A percentile compares a stretch with the other conserved stretches of the same genome.
phyloP scores from a whole-genome alignment of 2,329 filamentous ascomycete species.

The Fusarium secorum region DNA sequence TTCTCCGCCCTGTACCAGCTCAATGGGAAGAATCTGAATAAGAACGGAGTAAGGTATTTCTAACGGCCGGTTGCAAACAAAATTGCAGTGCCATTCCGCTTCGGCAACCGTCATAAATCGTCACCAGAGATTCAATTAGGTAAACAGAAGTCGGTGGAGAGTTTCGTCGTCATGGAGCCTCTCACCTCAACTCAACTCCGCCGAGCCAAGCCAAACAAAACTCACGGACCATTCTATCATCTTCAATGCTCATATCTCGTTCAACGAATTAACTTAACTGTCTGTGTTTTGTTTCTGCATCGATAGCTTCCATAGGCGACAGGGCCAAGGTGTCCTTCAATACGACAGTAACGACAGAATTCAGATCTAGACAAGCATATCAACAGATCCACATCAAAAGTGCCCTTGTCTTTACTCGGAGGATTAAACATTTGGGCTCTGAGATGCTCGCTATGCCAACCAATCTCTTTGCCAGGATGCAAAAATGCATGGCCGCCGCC shows the following conservation, averaged over 20 bases:
- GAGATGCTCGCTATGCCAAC: conserved; percentile 1
- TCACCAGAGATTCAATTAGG: conserved; percentile 10
- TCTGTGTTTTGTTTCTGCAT: conserved; percentile 17
- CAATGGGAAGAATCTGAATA: conserved; percentile 18
- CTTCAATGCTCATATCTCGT: neutral
- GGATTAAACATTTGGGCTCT: conserved; percentile 4
- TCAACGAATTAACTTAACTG: conserved; percentile 13
- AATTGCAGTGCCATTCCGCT: conserved; percentile 16
- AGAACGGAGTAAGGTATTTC: too few species aligned
- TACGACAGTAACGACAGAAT: conserved; percentile 13
- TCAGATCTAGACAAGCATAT: conserved; percentile 23
- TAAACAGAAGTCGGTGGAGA: neutral
- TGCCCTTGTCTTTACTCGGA: conserved; percentile 19
- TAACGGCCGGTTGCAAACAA: neutral
- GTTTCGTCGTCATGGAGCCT: neutral
- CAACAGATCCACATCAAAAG: conserved; percentile 15
- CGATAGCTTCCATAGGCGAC: neutral
- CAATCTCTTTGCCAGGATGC: neutral
- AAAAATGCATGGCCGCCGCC: conserved; percentile 17
- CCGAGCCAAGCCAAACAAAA: neutral
- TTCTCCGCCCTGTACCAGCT: conserved; percentile 12
- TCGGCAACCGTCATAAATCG: neutral
- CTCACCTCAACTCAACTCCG: neutral
- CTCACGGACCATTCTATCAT: neutral
- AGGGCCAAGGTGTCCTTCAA: neutral